Evolutionary conservation across 2,329 filamentous ascomycete genomes (phyloP).

Genomic region (Xylaria sp.): DNA sequence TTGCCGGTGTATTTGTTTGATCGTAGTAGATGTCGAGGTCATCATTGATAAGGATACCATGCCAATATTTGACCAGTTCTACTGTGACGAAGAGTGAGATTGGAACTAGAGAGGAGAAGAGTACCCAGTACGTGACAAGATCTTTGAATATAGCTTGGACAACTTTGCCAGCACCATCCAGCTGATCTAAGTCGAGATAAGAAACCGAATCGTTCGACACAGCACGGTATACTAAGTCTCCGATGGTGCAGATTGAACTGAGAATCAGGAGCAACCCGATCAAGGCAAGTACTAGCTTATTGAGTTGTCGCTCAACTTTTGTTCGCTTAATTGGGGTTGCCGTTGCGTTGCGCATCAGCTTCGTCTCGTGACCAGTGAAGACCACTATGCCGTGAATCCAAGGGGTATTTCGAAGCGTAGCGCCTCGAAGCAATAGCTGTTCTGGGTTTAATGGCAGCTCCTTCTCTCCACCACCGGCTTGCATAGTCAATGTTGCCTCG

Average conservation of each 20-base stretch:
- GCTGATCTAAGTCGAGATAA: constrained; percentile 77
- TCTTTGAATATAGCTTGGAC: constrained; percentile 89
- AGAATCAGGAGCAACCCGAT: constrained; percentile 84
- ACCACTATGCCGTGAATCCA: constrained; percentile 98
- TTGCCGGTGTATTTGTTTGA: constrained; percentile 92
- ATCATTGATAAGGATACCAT: constrained; percentile 96
- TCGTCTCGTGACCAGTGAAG: constrained; percentile 97
- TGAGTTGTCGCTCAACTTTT: constrained; percentile 93
- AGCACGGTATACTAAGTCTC: constrained; percentile 83
- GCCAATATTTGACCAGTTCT: constrained; percentile 97
- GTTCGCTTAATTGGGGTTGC: constrained; percentile 98
- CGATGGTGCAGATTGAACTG: constrained; percentile 89
- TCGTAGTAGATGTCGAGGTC: constrained; percentile 99
- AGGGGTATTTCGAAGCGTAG: constrained; percentile 93
- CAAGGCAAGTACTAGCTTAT: constrained; percentile 90
- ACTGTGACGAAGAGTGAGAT: constrained; percentile 98
- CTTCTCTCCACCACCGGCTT: constrained; percentile 90
- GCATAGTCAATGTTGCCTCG: constrained; percentile 93
- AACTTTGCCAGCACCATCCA: constrained; percentile 65
- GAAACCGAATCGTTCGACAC: constrained; percentile 70
- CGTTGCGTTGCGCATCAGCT: constrained; percentile 98
- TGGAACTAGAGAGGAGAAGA: constrained; percentile 95
- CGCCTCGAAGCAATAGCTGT: constrained; percentile 90
- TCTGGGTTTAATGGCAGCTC: constrained; percentile 90
- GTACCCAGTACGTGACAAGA: constrained; percentile 97